phyloP scores from a whole-genome alignment of 306 rosid genomes.

The Acacia crassicarpa region DNA sequence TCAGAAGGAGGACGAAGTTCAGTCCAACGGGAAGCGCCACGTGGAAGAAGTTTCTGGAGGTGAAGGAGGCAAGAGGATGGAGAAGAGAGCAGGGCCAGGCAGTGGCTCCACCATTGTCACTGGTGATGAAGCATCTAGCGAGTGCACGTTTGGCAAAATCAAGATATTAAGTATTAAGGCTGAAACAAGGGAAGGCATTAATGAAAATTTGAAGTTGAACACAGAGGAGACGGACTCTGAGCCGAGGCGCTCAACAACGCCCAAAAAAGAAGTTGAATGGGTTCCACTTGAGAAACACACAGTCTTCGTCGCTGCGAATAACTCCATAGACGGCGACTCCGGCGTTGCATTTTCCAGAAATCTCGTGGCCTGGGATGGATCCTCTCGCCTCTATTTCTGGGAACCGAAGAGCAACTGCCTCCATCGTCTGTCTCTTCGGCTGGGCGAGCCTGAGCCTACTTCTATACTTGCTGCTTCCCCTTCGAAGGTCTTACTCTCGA shows the following conservation, averaged over 20 bases:
- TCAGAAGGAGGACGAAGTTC: no score
- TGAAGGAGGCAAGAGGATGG: no score
- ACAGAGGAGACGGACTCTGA: constrained; percentile 41
- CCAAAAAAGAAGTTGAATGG: constrained; percentile 77
- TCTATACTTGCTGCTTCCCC: constrained; percentile 82
- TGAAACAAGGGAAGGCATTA: no score
- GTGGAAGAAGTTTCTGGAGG: no score
- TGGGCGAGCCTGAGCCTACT: constrained; percentile 85
- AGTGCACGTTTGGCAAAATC: no score
- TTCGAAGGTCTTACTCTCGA: constrained; percentile 54
- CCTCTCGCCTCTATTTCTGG: constrained; percentile 90
- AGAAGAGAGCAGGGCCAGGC: no score
- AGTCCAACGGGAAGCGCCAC: no score
- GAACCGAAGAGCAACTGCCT: constrained; percentile 51
- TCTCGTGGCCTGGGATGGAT: constrained; percentile 80
- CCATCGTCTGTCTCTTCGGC: constrained; percentile 75
- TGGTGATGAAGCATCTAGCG: no score
- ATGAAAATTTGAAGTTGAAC: constrained; percentile 25
- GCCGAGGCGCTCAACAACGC: constrained; percentile 50
- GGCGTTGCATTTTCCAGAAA: constrained; percentile 36
- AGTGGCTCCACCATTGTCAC: no score
- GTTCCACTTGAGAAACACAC: constrained; percentile 73
- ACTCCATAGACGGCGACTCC: constrained; percentile 10
- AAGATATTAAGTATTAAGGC: no score
- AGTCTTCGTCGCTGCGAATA: constrained; percentile 47